Evolutionary conservation across 1,139 yeast species (phyloP), one percentile per base, ranked within the genome.

Genomic region (Spathaspora sp.): DNA sequence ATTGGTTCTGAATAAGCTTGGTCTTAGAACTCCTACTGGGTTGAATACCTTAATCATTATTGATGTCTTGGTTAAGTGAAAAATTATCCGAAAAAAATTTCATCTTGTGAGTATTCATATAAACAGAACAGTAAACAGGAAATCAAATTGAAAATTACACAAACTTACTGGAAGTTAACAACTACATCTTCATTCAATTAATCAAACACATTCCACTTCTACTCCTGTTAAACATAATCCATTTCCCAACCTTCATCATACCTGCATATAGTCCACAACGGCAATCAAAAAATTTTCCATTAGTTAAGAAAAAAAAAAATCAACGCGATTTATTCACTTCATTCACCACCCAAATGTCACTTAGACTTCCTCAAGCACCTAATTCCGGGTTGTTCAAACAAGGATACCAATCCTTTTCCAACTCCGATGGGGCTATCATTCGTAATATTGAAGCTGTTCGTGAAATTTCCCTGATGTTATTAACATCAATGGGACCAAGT

Each of bases 401-500:
- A 65, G 99, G 99, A n/a, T 91, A 90, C 69, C 90, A 87, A 64
- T 81, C 91, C 37, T 86, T 89, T 60, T 78, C 88, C 44, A 85
- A 86, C 62, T 91, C 90, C 27, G 99, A 95, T 70, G 99, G 99
- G 46, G 98, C 97, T 39, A 89, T 93, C 49, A 80, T 81, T 57
- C 81, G 97, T 62, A 93, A 95, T 63, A 89, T 93, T 56, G 89
- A 87, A 58, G 99, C 99, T 2, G 93, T 95, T 46, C 81, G 96
- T 59, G 98, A 93, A 66, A 88, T 95, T 66, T 82, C 96, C 49
- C 81, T 85, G 46, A 90, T 93, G 81, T 88, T 95, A 53, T 79
- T 91, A 52, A 90, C 98, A 4, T 89, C 97, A 8, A 88, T 93
- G 76, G 99, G 99, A 6, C 99, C 99, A 50, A 88, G 95, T 68